Conservation (phyloP, 371 early-diverging fungal genomes). For the Apophysomyces trapeziformis region DNA sequence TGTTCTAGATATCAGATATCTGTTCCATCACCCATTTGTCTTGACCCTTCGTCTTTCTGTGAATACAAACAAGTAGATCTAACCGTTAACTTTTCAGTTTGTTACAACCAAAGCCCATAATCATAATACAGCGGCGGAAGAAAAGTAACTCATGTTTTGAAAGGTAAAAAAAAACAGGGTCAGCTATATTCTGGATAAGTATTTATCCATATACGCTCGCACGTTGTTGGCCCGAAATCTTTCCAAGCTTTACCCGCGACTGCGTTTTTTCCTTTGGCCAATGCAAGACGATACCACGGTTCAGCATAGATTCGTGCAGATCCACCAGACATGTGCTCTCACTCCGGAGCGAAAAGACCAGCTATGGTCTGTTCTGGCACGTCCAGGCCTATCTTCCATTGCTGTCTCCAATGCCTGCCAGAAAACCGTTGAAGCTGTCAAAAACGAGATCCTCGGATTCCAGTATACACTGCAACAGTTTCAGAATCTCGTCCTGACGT, state of each 20-base stretch:
- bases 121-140: too few species aligned
- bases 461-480: conserved; percentile 25
- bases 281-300: conserved; percentile 15
- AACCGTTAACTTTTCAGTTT: too few species aligned
- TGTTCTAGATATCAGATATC: too few species aligned
- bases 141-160: too few species aligned
- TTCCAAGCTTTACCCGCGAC: background rate
- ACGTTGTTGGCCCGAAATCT: too few species aligned
- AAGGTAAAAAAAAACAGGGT: background rate
- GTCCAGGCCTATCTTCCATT: conserved; percentile 27
- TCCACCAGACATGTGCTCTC: conserved; percentile 31
- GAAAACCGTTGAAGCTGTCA: conserved; percentile 24
- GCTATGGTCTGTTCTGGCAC: conserved; percentile 29
- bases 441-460: conserved; percentile 14
- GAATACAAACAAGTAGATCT: too few species aligned
- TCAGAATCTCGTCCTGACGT: conserved; percentile 33
- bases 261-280: background rate
- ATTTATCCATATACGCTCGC: too few species aligned
- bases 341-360: conserved; percentile 11
- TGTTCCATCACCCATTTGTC: too few species aligned
- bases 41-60: too few species aligned
- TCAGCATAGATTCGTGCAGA: conserved; percentile 42
- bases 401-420: conserved; percentile 44
- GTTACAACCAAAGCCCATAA: too few species aligned
- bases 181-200: background rate